phyloP scores from a whole-genome alignment of 2,329 filamentous ascomycete species.

The Aspergillus sp. region DNA sequence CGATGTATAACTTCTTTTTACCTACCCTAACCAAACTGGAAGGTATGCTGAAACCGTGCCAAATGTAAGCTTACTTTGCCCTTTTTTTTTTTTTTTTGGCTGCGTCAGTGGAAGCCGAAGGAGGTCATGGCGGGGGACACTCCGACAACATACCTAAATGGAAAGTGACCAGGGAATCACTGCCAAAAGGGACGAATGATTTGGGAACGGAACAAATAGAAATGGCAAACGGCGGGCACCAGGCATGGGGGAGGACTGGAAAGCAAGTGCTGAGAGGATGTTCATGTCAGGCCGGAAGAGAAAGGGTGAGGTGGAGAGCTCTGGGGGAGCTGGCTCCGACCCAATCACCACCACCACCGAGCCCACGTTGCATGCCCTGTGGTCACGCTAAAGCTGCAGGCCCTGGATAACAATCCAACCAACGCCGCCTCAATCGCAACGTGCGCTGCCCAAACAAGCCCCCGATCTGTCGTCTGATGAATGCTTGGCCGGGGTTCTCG shows the following conservation, averaged over 20 bases:
- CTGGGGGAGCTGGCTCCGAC: conserved; percentile 17
- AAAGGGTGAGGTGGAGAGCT: conserved; percentile 18
- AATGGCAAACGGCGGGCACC: not conserved
- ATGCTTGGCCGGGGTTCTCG: conserved; percentile 1
- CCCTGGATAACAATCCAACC: conserved; percentile 10
- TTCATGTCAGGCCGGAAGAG: conserved; percentile 4
- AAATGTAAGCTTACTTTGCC: conserved; percentile 2
- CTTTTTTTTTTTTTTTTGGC: conserved; percentile 1
- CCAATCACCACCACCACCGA: conserved; percentile 15
- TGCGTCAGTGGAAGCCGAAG: conserved; percentile 7
- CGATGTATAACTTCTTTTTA: not conserved
- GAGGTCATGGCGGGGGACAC: not conserved
- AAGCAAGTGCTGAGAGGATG: not conserved
- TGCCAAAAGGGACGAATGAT: not conserved
- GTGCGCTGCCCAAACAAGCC: conserved; percentile 4
- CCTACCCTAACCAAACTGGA: not conserved
- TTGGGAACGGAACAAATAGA: conserved; percentile 3
- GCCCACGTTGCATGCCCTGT: conserved; percentile 19
- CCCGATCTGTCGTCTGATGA: not conserved
- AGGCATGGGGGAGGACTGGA: conserved; percentile 5
- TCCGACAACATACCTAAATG: not conserved
- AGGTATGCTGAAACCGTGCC: not conserved
- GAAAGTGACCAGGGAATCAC: conserved; percentile 1
- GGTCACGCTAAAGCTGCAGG: conserved; percentile 6
- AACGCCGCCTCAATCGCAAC: conserved; percentile 7